Conservation (phyloP, 2,329 filamentous ascomycete genomes). For the Colletotrichum nymphaeae region DNA sequence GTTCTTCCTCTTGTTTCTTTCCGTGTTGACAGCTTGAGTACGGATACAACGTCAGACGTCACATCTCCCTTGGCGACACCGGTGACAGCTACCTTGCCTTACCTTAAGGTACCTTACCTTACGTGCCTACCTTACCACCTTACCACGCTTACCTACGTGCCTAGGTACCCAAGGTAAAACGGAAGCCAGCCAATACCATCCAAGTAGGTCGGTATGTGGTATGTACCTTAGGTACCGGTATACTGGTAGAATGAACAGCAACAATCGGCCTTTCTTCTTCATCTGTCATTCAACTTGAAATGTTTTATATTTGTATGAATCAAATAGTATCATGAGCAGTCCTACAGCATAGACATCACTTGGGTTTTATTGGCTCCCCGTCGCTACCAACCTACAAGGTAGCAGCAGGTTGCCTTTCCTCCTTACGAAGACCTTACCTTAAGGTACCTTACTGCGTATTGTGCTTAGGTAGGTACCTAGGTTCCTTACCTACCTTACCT, state of each 20-base stretch:
- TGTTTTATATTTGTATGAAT: neutral
- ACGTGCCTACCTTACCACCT: neutral
- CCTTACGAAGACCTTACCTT: no score
- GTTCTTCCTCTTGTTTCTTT: neutral
- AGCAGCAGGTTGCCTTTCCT: no score
- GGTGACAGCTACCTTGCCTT: neutral
- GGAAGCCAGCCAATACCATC: neutral
- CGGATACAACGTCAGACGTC: conserved; percentile 17
- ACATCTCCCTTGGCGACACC: conserved; percentile 24
- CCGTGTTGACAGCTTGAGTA: neutral
- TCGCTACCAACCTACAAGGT: neutral
- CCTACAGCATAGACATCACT: neutral
- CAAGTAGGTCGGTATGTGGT: neutral
- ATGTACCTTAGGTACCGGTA: no score
- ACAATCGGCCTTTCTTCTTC: neutral
- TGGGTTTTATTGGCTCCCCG: neutral
- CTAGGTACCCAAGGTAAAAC: neutral
- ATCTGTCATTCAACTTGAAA: neutral
- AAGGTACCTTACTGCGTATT: no score
- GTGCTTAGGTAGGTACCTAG: neutral
- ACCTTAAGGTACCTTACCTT: neutral
- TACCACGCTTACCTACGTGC: neutral
- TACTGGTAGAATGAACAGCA: no score
- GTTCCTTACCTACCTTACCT: neutral
- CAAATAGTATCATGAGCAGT: neutral